These are phyloP conservation scores for Neostapfia colusana DNA, from an alignment of 176 grass and related monocot species.

Conservation along the genomic window DNA sequence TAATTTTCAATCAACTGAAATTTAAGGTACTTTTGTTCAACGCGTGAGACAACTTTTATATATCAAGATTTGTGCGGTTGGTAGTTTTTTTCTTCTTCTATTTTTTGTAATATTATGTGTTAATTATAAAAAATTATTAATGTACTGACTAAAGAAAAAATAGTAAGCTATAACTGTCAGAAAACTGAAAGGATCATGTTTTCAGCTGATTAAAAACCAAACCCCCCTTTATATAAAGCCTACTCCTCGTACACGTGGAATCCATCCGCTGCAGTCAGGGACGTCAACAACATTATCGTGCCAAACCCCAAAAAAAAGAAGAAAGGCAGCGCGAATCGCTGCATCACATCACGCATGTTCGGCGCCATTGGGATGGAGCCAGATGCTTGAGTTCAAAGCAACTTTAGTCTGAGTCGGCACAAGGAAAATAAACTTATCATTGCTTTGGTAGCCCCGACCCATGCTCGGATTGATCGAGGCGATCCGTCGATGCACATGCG, in stretches of 20 bases:
- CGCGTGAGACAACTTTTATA: no score
- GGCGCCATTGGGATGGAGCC: neutral
- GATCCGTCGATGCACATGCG: neutral
- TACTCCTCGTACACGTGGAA: neutral
- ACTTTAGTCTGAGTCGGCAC: neutral
- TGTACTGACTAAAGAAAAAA: no score
- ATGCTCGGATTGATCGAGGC: neutral
- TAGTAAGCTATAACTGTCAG: no score
- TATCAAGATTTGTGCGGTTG: no score
- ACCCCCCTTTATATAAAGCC: no score
- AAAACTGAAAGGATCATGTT: no score
- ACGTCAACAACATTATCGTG: neutral
- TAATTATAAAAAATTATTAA: no score
- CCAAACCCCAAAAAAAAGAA: neutral
- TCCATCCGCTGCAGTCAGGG: neutral
- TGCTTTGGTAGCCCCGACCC: neutral
- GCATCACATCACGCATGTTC: conserved; percentile 12
- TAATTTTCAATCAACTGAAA: no score
- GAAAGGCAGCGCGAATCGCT: neutral
- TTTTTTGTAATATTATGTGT: no score
- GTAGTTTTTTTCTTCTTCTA: no score
- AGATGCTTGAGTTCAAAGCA: conserved; percentile 29
- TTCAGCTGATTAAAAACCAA: no score
- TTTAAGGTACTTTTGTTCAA: no score
- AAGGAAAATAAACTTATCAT: neutral